Evolutionary conservation across 2,329 filamentous ascomycete genomes (phyloP), one percentile per base, ranked within the genome.

Genomic region (Penicillium vulpinum): DNA sequence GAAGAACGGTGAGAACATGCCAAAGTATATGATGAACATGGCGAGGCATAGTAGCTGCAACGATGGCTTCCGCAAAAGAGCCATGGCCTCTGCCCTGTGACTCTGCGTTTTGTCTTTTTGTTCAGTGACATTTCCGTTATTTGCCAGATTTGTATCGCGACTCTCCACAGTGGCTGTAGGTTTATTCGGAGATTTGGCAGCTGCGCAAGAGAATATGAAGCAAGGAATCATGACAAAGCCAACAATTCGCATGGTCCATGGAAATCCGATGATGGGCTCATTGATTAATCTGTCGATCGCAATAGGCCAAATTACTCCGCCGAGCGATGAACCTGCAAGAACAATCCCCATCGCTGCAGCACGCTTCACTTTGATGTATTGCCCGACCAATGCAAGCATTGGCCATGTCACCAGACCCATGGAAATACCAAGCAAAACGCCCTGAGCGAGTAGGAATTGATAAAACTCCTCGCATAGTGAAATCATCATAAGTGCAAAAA

Each of bases 171-270:
- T 39, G 54, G 31, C 31, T 18, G 38, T 15, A 4, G 21, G 54
- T n/a, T 8, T 18, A 1, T 40, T 10, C 0, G 62, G 62, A 4
- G 56, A 53, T 24, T 46, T 61, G 54, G 55, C 67, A 52, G 41
- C 59, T 46, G 10, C 67, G 7, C 69, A 73, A 3, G 72, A 59
- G 28, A 77, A 57, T 0, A 44, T 50, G 5, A 78, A 61, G 4
- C 75, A 61, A 4, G 75, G 74, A 2, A 77, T 58, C 73, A 78
- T 77, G 18, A 72, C 72, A 35, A 78, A 79, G 1, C 71, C 77
- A 4, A 75, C 66, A 10, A 70, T 73, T 5, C 75, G 68, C 64
- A 71, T 76, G 24, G 63, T 78, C 77, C 70, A 78, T 38, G 57
- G 67, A 58, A 70, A 75, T 0, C 70, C 62, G 3, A 74, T 44